Evolutionary conservation across 148 eudicot genomes (phyloP).

Genomic region (Nepenthes gracilis): DNA sequence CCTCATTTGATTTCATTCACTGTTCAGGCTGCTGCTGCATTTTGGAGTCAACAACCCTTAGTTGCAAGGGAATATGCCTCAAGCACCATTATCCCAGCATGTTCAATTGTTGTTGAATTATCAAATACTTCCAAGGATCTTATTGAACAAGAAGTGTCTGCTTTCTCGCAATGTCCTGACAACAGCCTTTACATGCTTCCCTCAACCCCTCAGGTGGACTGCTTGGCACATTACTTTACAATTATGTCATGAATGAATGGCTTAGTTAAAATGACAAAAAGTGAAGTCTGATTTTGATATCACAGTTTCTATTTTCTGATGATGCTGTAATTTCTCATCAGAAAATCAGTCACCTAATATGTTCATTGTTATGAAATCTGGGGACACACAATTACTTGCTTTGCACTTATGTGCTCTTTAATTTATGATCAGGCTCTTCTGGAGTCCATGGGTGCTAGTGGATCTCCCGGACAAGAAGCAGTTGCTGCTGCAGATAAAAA

Average conservation of each 20-base stretch:
- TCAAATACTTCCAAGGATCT: constrained; percentile 79
- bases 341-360: too few relatives aligned
- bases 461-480: constrained; percentile 79
- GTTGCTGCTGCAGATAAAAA: constrained; percentile 77
- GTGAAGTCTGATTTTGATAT: too few relatives aligned
- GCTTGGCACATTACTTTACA: neutral
- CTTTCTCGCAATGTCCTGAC: constrained; percentile 76
- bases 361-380: too few relatives aligned
- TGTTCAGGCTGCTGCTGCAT: constrained; percentile 78
- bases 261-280: too few relatives aligned
- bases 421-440: constrained; percentile 51
- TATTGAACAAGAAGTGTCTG: constrained; percentile 74
- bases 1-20: neutral
- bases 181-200: constrained; percentile 97
- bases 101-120: constrained; percentile 46
- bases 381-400: neutral
- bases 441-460: constrained; percentile 83
- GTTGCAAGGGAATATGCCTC: constrained; percentile 93
- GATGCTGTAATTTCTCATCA: too few relatives aligned
- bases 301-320: too few relatives aligned
- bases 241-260: neutral
- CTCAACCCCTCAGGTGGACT: constrained; percentile 76
- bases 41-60: constrained; percentile 96
- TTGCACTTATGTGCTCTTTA: neutral
- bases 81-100: constrained; percentile 93